phyloP scores from a whole-genome alignment of 2,329 filamentous ascomycete species.

The Emericellopsis cladophorae region DNA sequence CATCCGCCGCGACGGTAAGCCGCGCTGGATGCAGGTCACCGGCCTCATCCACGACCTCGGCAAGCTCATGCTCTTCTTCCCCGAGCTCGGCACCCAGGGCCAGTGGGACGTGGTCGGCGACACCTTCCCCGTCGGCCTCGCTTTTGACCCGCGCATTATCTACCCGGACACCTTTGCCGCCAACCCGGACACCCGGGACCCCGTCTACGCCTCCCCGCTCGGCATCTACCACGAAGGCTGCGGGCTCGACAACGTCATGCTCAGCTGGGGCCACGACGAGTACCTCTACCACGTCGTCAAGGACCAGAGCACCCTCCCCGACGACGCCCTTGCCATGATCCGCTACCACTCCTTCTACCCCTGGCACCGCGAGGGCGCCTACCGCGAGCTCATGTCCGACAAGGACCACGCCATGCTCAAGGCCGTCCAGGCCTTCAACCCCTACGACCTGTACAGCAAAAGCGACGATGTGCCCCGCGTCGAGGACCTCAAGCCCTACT shows the following conservation, averaged over 20 bases:
- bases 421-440: slow-evolving; percentile 78
- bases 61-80: slow-evolving; percentile 71
- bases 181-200: slow-evolving; percentile 63
- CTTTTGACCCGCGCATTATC: slow-evolving; percentile 65
- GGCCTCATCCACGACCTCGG: slow-evolving; percentile 70
- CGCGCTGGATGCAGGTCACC: slow-evolving; percentile 69
- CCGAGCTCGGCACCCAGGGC: slow-evolving; percentile 49
- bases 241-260: slow-evolving; percentile 77
- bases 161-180: slow-evolving; percentile 64
- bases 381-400: slow-evolving; percentile 70
- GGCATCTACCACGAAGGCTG: slow-evolving; percentile 74
- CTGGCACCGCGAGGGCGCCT: slow-evolving; percentile 76
- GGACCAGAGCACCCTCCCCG: slow-evolving; percentile 66
- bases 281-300: slow-evolving; percentile 81
- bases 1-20: slow-evolving; percentile 74
- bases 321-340: slow-evolving; percentile 83
- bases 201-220: slow-evolving; percentile 53
- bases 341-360: slow-evolving; percentile 89
- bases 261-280: slow-evolving; percentile 84
- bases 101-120: slow-evolving; percentile 93
- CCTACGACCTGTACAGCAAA: slow-evolving; percentile 88
- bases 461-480: slow-evolving; percentile 67
- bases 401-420: slow-evolving; percentile 70
- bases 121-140: slow-evolving; percentile 68
- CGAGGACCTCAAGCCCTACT: slow-evolving; percentile 56